Percentiles rank a stretch among this genome's conserved stretches.
These are phyloP conservation scores for Pythium monospermum DNA, from an alignment of 352 stramenopile species.

Conservation along the genomic window DNA sequence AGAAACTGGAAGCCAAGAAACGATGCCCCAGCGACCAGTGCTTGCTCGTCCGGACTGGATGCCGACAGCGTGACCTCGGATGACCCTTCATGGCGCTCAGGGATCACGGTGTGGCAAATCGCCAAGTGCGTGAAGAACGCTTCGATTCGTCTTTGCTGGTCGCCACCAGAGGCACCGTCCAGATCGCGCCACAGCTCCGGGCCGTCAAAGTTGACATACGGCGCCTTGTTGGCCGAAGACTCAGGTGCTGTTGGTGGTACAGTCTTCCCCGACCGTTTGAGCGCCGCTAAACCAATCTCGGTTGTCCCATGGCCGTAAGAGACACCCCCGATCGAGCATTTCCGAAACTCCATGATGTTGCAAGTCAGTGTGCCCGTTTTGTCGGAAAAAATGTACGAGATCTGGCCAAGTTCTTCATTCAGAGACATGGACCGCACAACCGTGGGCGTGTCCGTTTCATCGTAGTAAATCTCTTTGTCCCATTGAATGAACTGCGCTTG, in stretches of 20 bases:
- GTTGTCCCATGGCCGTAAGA: conserved; percentile 88
- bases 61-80: conserved; percentile 57
- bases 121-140: conserved; percentile 85
- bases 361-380: conserved; percentile 99
- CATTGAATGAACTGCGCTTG: conserved; percentile 94
- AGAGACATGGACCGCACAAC: conserved; percentile 92
- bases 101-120: conserved; percentile 96
- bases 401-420: conserved; percentile 94
- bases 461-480: conserved; percentile 93
- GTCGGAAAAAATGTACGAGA: conserved; percentile 99
- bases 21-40: conserved; percentile 66
- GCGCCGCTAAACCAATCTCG: conserved; percentile 68
- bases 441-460: conserved; percentile 81
- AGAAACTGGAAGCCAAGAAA: conserved; percentile 78
- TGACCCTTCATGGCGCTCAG: conserved; percentile 87
- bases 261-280: conserved; percentile 55
- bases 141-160: conserved; percentile 54
- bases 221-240: conserved; percentile 26
- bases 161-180: conserved; percentile 39
- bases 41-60: conserved; percentile 85
- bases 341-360: conserved; percentile 98
- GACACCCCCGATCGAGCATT: conserved; percentile 88
- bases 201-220: conserved; percentile 75
- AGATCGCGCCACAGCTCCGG: conserved; percentile 63
- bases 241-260: conserved; percentile 29